Conservation (phyloP, 169 alveolate genomes). For the Theileria luwenshuni region DNA sequence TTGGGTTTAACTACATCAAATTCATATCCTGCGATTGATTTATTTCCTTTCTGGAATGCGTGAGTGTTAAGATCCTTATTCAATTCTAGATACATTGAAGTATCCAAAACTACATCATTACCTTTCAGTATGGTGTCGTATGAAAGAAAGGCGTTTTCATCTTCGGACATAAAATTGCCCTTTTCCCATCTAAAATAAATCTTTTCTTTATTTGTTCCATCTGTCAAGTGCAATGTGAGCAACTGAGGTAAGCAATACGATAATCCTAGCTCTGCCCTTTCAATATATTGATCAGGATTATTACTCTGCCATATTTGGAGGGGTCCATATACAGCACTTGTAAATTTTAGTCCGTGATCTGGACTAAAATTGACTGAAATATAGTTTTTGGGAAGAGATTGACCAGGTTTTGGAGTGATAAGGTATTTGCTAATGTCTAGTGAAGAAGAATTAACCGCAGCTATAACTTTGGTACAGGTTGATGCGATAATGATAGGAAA, state of each 20-base stretch:
- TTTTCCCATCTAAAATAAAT: conserved; percentile 10
- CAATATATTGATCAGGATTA: background rate
- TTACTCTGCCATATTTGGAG: background rate
- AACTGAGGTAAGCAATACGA: background rate
- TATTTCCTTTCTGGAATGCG: background rate
- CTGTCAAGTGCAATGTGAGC: background rate
- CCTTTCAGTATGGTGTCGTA: background rate
- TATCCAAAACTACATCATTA: background rate
- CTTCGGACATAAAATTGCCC: background rate
- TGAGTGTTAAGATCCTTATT: background rate
- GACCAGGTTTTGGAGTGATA: too few species aligned
- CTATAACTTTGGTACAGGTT: background rate
- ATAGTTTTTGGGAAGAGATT: background rate
- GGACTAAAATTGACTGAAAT: conserved; percentile 1
- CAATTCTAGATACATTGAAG: background rate
- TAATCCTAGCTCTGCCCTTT: background rate
- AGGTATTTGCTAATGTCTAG: conserved; percentile 5
- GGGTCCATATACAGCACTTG: conserved; percentile 8
- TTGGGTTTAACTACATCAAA: background rate
- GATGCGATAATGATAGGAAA: background rate
- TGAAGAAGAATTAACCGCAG: background rate
- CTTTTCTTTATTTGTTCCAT: background rate
- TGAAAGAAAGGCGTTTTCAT: too few species aligned
- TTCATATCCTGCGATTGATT: background rate
- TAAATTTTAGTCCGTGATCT: background rate